A percentile compares a stretch with the other conserved stretches of the same genome.
phyloP scores from a whole-genome alignment of 768 basidiomycete species.

The Clitopilus passeckerianus region DNA sequence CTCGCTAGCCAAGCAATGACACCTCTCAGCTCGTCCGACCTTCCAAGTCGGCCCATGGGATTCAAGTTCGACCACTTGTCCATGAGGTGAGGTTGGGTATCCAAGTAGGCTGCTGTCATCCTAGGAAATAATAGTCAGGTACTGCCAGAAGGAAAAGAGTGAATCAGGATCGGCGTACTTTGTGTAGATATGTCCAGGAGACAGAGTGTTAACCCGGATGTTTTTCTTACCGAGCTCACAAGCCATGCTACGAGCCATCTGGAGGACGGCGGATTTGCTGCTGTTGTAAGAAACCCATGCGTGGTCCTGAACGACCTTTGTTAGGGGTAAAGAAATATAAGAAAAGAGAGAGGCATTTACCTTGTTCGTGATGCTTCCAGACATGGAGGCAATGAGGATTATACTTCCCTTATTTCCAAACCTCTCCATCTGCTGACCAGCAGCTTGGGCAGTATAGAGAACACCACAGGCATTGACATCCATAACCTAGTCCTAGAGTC shows the following conservation, averaged over 20 bases:
- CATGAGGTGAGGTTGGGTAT: constrained; percentile 55
- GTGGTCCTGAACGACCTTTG: constrained; percentile 43
- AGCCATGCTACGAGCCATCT: constrained; percentile 81
- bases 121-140: constrained; percentile 24
- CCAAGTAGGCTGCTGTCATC: constrained; percentile 73
- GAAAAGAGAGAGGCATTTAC: constrained; percentile 26
- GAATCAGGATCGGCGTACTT: constrained; percentile 28
- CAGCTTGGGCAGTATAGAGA: constrained; percentile 60
- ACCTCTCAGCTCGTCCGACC: constrained; percentile 70
- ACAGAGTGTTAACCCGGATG: constrained; percentile 73
- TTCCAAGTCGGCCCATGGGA: constrained; percentile 66
- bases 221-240: constrained; percentile 64
- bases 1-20: constrained; percentile 69
- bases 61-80: constrained; percentile 67
- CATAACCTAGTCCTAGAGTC: constrained; percentile 39
- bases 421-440: constrained; percentile 55
- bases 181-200: constrained; percentile 75
- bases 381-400: constrained; percentile 64
- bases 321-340: background rate
- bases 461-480: constrained; percentile 66
- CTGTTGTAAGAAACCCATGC: constrained; percentile 75
- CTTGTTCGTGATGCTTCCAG: constrained; percentile 58
- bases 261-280: constrained; percentile 73
- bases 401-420: constrained; percentile 55
- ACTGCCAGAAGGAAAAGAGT: background rate